These are phyloP conservation scores for Colletotrichum viniferum DNA, from an alignment of 2,329 filamentous ascomycete species.

Conservation along the genomic window DNA sequence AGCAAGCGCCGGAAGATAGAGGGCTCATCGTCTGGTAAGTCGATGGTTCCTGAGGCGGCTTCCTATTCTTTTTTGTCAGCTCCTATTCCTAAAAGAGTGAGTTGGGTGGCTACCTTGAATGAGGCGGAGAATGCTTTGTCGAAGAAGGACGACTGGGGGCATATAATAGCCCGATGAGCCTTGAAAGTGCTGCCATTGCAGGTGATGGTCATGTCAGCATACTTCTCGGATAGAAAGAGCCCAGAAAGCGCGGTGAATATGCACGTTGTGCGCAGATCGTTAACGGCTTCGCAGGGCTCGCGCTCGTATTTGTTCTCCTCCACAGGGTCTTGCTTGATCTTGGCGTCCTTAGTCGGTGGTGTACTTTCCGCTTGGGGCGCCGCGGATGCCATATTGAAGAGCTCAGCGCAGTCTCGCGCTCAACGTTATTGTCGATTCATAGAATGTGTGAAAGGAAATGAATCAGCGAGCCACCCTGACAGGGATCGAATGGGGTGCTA, in stretches of 20 bases:
- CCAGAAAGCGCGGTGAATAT: neutral
- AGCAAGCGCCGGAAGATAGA: conserved; percentile 28
- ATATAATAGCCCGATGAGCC: conserved; percentile 38
- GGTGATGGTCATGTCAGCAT: conserved; percentile 35
- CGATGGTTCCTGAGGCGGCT: conserved; percentile 11
- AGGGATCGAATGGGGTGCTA: neutral
- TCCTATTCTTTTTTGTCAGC: conserved; percentile 21
- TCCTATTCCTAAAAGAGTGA: neutral
- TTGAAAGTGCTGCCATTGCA: conserved; percentile 34
- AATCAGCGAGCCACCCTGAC: neutral
- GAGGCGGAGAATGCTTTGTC: conserved; percentile 20
- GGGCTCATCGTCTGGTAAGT: conserved; percentile 34
- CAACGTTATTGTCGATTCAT: neutral
- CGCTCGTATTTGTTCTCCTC: neutral
- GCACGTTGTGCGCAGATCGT: neutral
- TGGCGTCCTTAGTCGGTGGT: neutral
- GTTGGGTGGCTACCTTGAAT: conserved; percentile 29
- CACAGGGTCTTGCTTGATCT: neutral
- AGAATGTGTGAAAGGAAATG: neutral
- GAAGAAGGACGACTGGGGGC: conserved; percentile 35
- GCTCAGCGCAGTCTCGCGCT: neutral
- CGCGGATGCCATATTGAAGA: neutral
- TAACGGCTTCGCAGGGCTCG: neutral
- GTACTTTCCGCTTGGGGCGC: neutral
- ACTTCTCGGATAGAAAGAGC: conserved; percentile 21